These are phyloP conservation scores for Theobroma cacao DNA, from an alignment of 345 rosid genomes.

Conservation along the genomic window DNA sequence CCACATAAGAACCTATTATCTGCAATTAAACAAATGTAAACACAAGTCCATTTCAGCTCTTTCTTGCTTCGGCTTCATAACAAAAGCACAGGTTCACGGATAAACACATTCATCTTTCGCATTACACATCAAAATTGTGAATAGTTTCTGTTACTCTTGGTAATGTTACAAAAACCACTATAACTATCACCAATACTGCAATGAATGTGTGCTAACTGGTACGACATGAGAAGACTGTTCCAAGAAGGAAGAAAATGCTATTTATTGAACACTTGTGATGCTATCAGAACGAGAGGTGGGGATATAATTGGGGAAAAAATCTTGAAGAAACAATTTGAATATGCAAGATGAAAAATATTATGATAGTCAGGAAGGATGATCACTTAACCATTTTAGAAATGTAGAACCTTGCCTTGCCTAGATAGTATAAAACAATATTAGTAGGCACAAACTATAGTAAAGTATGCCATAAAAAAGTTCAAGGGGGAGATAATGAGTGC, in stretches of 20 bases:
- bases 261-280: too few species aligned
- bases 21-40: slow-evolving; percentile 24
- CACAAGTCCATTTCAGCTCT: neutral
- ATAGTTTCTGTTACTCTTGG: neutral
- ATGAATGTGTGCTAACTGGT: neutral
- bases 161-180: too few species aligned
- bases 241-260: neutral
- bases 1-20: slow-evolving; percentile 89
- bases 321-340: neutral
- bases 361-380: neutral
- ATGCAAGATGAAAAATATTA: neutral
- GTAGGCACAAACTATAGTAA: neutral
- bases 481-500: neutral
- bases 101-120: neutral
- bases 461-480: neutral
- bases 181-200: too few species aligned
- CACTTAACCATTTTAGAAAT: neutral
- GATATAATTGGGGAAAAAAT: neutral
- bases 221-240: neutral
- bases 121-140: neutral
- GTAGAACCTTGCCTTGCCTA: neutral
- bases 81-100: neutral
- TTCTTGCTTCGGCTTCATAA: neutral
- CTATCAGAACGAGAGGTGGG: neutral
- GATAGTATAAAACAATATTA: neutral